These are phyloP conservation scores for Bipolaris oryzae DNA, from an alignment of 2,329 filamentous ascomycete genomes.

Conservation along the genomic window DNA sequence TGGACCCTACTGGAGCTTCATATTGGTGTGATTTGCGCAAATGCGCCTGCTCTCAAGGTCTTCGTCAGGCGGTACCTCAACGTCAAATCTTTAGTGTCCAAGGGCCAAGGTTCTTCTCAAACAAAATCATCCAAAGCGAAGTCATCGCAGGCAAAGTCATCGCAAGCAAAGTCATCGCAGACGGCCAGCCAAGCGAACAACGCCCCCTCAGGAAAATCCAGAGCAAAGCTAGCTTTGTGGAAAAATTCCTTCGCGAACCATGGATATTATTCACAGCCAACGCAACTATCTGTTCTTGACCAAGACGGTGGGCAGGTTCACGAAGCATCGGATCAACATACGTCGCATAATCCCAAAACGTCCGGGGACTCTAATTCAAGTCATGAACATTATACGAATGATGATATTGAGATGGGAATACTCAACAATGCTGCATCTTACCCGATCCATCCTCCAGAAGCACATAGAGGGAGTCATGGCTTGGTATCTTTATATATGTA, in stretches of 20 bases:
- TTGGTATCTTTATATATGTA: not conserved
- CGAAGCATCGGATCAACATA: not conserved
- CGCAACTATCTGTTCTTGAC: not conserved
- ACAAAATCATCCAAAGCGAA: not conserved
- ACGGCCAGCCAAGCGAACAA: not conserved
- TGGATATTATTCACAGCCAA: not conserved
- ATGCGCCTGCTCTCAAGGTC: constrained; percentile 31
- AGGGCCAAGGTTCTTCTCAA: not conserved
- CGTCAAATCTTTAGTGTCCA: not conserved
- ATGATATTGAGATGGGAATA: not conserved
- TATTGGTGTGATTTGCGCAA: constrained; percentile 34
- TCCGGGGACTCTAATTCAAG: not conserved
- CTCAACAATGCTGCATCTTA: not conserved
- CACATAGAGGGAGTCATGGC: not conserved
- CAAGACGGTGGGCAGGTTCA: not conserved
- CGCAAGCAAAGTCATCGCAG: not conserved
- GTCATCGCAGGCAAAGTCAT: not conserved
- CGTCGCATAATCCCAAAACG: not conserved
- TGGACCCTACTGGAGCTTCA: constrained; percentile 29
- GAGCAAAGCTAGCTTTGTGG: not conserved
- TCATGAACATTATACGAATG: not conserved
- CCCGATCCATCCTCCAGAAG: not conserved
- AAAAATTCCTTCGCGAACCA: not conserved
- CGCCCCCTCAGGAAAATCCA: not conserved
- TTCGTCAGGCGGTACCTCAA: constrained; percentile 25